These are phyloP conservation scores for Neophaeococcomyces aloes DNA, from an alignment of 2,329 filamentous ascomycete species.

Conservation along the genomic window DNA sequence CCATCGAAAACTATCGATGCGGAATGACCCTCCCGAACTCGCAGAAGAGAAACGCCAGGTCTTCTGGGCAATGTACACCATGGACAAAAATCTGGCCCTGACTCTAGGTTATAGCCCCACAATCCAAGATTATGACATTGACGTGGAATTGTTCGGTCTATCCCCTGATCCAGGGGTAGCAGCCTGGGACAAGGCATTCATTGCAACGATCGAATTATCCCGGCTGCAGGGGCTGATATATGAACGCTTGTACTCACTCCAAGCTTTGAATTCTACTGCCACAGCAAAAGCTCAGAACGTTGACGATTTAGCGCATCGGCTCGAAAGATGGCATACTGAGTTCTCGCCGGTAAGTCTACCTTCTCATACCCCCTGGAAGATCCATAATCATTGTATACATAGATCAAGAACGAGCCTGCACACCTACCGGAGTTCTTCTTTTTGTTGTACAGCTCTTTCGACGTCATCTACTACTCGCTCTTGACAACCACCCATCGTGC, in stretches of 20 bases:
- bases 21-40: conserved; percentile 11
- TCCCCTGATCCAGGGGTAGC: conserved; percentile 16
- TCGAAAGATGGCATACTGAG: conserved; percentile 21
- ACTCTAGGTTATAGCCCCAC: conserved; percentile 22
- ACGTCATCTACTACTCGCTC: conserved; percentile 6
- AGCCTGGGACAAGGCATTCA: conserved; percentile 22
- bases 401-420: background rate
- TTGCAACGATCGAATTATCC: conserved; percentile 21
- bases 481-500: conserved; percentile 3
- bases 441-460: conserved; percentile 3
- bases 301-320: conserved; percentile 18
- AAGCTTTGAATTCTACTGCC: conserved; percentile 15
- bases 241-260: conserved; percentile 20
- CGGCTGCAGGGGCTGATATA: conserved; percentile 22
- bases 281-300: conserved; percentile 15
- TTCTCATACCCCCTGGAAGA: background rate
- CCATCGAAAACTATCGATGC: conserved; percentile 17
- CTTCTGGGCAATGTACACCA: conserved; percentile 23
- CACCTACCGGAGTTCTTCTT: conserved; percentile 1
- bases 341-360: conserved; percentile 16
- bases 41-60: conserved; percentile 21
- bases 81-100: conserved; percentile 23
- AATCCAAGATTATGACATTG: conserved; percentile 24
- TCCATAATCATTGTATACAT: background rate
- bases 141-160: conserved; percentile 17